Evolutionary conservation across 1,284 basidiomycete species (phyloP), one percentile per base, ranked within the genome.

Genomic region (Phellinidium pouzarii): DNA sequence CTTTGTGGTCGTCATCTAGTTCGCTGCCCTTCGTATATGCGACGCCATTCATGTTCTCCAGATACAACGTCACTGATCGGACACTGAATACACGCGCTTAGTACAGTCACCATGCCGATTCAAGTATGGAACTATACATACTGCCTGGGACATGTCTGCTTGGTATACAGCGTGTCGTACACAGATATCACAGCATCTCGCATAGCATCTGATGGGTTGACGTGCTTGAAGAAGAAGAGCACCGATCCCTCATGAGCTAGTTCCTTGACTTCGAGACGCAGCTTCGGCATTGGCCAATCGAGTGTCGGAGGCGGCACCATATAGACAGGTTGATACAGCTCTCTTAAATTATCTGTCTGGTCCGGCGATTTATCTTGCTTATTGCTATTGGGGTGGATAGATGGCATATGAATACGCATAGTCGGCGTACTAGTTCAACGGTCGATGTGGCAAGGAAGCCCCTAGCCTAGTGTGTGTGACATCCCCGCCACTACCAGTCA

Each of bases 161-260:
- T 67, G 0, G 78, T 80, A 61, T 87, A 87, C 19, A 87, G 65
- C 73, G 74, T 78, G 26, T 67, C 69, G 63, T 78, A 78, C 43
- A 77, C 77, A 3, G 76, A 71, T 40, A 74, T 60, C 45, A 82
- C 76, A 0, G 82, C 82, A 22, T 72, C 67, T 8, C 65, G 70
- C 22, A 87, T 69, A 1, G 70, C 71, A 17, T 68, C 66, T 19
- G 70, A 65, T 2, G 77, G 72, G 23, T 76, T 64, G 49, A 83
- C 71, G 57, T 69, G 67, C 37, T 71, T 60, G 51, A 86, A 70
- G 70, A 86, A 70, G 70, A 87, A 87, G 46, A 82, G 61, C 22
- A 66, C 59, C 7, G 74, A 73, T 17, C 83, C 85, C 23, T 76
- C 68, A 64, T 85, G 81, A 0, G 67, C 63, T 29, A 87, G 67